Percentiles rank a stretch among this genome's conserved stretches.
These are phyloP conservation scores for Bisporella sp. DNA, from an alignment of 2,329 filamentous ascomycete species.

Conservation along the genomic window DNA sequence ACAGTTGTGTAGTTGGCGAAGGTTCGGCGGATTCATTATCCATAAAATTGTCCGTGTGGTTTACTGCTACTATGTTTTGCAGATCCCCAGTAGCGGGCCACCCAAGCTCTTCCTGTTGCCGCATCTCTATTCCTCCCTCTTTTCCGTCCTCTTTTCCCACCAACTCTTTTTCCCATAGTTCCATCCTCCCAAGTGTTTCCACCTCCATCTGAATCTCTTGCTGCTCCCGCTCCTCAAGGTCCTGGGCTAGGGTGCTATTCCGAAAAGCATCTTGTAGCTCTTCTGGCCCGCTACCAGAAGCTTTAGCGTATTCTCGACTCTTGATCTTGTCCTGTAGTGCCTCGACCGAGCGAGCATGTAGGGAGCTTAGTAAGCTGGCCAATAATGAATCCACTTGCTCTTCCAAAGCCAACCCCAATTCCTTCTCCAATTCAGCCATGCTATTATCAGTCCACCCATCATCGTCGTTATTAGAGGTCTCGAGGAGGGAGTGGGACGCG, in stretches of 20 bases:
- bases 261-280: slow-evolving; percentile 2
- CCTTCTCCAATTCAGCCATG: slow-evolving; percentile 1
- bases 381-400: not conserved
- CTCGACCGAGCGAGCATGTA: slow-evolving; percentile 6
- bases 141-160: not conserved
- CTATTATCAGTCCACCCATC: slow-evolving; percentile 5
- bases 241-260: slow-evolving; percentile 5
- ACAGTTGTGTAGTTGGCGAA: slow-evolving; percentile 6
- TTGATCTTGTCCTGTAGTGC: slow-evolving; percentile 12
- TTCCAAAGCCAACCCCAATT: not conserved
- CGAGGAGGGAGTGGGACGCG: not conserved
- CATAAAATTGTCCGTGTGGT: slow-evolving; percentile 6
- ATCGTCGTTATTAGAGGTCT: slow-evolving; percentile 1
- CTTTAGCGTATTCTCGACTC: slow-evolving; percentile 13
- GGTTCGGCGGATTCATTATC: slow-evolving; percentile 9
- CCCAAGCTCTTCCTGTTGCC: slow-evolving; percentile 8
- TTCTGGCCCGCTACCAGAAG: not conserved
- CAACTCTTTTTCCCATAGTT: not conserved
- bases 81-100: slow-evolving; percentile 8
- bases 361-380: not conserved
- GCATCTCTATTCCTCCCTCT: not conserved
- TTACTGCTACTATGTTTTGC: slow-evolving; percentile 6
- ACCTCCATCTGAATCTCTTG: slow-evolving; percentile 3
- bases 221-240: slow-evolving; percentile 9
- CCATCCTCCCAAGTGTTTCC: not conserved